phyloP scores from a whole-genome alignment of 768 basidiomycete genomes.

The Agaricus subrufescens region DNA sequence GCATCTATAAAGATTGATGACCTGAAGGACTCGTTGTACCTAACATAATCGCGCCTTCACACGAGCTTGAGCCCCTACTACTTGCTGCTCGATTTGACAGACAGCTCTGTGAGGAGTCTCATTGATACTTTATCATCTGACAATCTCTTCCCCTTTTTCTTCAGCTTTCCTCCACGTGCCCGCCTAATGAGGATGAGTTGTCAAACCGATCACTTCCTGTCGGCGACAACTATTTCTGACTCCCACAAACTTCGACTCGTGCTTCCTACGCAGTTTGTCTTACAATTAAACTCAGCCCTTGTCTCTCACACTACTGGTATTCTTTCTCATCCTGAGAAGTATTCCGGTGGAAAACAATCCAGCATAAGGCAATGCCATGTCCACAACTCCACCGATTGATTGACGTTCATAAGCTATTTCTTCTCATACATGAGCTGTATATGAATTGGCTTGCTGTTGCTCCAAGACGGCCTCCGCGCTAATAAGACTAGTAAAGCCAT shows the following conservation, averaged over 20 bases:
- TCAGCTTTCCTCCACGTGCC: slow-evolving; percentile 1
- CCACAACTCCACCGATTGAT: no score
- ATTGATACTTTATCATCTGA: slow-evolving; percentile 17
- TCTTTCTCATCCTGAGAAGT: no score
- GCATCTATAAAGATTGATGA: background rate
- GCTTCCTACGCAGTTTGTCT: slow-evolving; percentile 2
- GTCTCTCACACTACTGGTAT: background rate
- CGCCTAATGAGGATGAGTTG: background rate
- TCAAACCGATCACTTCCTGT: background rate
- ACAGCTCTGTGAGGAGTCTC: slow-evolving; percentile 8
- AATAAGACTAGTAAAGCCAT: no score
- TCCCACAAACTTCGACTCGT: slow-evolving; percentile 1
- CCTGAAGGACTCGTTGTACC: background rate
- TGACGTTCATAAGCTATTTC: no score
- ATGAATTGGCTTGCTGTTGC: no score
- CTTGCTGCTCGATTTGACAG: slow-evolving; percentile 10
- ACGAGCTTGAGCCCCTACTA: background rate
- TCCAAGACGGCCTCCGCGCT: no score
- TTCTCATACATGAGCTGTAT: no score
- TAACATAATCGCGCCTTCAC: background rate
- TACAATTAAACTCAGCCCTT: background rate
- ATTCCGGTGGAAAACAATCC: no score
- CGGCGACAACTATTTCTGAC: background rate
- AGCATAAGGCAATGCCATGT: no score
- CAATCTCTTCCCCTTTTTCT: background rate